Evolutionary conservation across 257 asterid genomes (phyloP), one percentile per base, ranked within the genome.

Genomic region (Solanum lignicaule): DNA sequence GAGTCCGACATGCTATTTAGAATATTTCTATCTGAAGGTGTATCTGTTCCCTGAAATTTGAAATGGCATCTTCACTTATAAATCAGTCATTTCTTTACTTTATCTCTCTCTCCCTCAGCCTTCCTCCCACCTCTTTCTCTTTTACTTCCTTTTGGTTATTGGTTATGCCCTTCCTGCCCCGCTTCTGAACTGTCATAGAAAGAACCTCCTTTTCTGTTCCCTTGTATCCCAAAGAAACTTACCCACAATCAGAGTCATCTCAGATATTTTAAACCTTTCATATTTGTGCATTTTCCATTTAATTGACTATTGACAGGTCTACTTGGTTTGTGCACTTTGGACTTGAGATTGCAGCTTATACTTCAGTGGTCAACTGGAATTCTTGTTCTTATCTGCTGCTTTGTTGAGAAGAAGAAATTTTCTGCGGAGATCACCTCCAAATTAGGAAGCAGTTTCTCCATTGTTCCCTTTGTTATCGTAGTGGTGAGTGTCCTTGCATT

Each of bases 321-420:
- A 86, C 86, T 82, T 93, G 92, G 88, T 91, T 86, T 91, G 87
- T 90, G 89, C 91, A 83, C 91, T 90, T 92, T 94, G 91, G 92
- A 89, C 91, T 94, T 94, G 97, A 93, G 93, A 93, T 94, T 95
- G 96, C 99, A 97, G 99, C 98, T 97, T 89, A 91, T 95, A 89
- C 94, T 97, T 91, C 99, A 97, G 89, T 97, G 99, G 99, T 90
- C 98, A 36, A 94, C 95, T 52, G 99, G 99, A 83, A 95, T 97
- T 84, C 95, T 95, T 74, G 98, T 97, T 4, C 92, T 97, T 72
- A 89, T 97, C 88, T 92, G 93, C 86, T 97, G 99, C 92, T 97
- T 96, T 87, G 92, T 96, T 14, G 98, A 95, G 94, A 93, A 86
- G 91, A 94, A 94, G 92, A 89, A 87, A 89, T 95, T 94, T 87